Evolutionary conservation across 306 rosid species (phyloP).

Genomic region (Cicer chorassanicum): DNA sequence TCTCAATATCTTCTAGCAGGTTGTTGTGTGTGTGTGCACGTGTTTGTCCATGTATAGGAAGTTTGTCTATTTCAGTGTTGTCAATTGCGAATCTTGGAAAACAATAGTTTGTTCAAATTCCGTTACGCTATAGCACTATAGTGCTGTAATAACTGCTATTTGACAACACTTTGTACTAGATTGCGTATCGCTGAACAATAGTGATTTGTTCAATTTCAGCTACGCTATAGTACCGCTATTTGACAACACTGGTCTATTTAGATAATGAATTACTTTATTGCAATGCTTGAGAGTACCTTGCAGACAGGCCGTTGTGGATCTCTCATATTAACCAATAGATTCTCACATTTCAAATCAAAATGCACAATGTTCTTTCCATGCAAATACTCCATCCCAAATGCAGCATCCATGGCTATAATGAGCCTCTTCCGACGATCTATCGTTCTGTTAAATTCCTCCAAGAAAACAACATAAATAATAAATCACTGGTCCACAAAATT

Average conservation of each 20-base stretch:
- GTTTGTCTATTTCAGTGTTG: not conserved
- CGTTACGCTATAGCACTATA: too few relatives aligned
- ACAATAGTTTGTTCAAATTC: too few relatives aligned
- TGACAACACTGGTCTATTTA: not conserved
- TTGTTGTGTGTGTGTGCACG: not conserved
- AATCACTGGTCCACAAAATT: conserved; percentile 9
- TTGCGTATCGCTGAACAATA: too few relatives aligned
- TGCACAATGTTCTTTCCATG: conserved; percentile 95
- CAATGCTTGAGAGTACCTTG: conserved; percentile 64
- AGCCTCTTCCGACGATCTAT: conserved; percentile 98
- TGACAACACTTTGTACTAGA: too few relatives aligned
- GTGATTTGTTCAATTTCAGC: too few relatives aligned
- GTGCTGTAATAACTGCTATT: too few relatives aligned
- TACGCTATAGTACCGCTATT: too few relatives aligned
- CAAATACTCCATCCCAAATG: conserved; percentile 99
- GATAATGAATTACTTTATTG: not conserved
- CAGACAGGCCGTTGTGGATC: conserved; percentile 98
- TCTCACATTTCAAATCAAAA: conserved; percentile 98
- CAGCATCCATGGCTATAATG: conserved; percentile 99
- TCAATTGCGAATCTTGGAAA: too few relatives aligned
- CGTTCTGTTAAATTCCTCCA: conserved; percentile 70
- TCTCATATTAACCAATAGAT: conserved; percentile 95
- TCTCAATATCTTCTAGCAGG: conserved; percentile 41
- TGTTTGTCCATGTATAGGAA: not conserved
- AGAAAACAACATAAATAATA: conserved; percentile 36